These are phyloP conservation scores for Paraphaeosphaeria sporulosa DNA, from an alignment of 2,329 filamentous ascomycete species.

Conservation along the genomic window DNA sequence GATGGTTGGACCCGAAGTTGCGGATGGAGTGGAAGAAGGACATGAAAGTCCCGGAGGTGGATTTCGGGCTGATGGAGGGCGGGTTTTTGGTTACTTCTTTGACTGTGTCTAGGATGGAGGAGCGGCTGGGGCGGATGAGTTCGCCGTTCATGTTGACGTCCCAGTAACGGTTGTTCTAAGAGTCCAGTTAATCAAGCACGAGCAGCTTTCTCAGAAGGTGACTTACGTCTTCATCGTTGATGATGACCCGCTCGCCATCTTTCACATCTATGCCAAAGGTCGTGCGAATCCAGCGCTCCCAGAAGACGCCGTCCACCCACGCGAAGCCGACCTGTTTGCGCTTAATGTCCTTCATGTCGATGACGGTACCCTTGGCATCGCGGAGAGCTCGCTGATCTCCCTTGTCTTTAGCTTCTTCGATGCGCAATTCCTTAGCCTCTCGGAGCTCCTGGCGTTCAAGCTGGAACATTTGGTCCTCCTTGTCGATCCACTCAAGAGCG, in stretches of 20 bases:
- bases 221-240: slow-evolving; percentile 96
- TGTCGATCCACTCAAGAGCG: slow-evolving; percentile 97
- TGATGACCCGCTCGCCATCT: slow-evolving; percentile 89
- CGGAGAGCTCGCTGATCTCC: slow-evolving; percentile 87
- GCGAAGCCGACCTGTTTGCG: slow-evolving; percentile 92
- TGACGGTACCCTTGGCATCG: slow-evolving; percentile 86
- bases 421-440: slow-evolving; percentile 91
- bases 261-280: slow-evolving; percentile 90
- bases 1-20: slow-evolving; percentile 53
- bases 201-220: background rate
- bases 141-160: slow-evolving; percentile 89
- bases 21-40: slow-evolving; percentile 67
- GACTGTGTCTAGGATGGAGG: slow-evolving; percentile 87
- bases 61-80: slow-evolving; percentile 76
- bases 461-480: slow-evolving; percentile 89
- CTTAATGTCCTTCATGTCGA: slow-evolving; percentile 87
- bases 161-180: slow-evolving; percentile 90
- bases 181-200: slow-evolving; percentile 16
- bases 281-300: slow-evolving; percentile 95
- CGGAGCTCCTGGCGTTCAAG: slow-evolving; percentile 91
- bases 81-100: slow-evolving; percentile 73
- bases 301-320: slow-evolving; percentile 96
- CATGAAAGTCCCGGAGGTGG: slow-evolving; percentile 75
- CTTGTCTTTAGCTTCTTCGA: slow-evolving; percentile 95
- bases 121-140: slow-evolving; percentile 86